Percentiles rank a stretch among this genome's conserved stretches.
These are phyloP conservation scores for Pichia sporocuriosa DNA, from an alignment of 805 yeast genomes.

Conservation along the genomic window DNA sequence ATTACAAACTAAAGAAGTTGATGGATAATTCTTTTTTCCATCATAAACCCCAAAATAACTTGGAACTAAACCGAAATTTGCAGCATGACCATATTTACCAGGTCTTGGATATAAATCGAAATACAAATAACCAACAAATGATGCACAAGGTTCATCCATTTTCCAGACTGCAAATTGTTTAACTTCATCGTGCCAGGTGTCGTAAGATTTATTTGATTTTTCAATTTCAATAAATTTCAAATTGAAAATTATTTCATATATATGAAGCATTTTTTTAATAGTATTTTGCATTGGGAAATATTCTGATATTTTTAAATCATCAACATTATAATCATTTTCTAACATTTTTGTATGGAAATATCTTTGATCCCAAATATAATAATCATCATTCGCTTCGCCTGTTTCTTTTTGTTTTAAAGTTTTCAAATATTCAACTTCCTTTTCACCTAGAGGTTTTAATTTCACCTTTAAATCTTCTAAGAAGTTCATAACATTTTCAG, in stretches of 20 bases:
- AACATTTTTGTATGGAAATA: conserved; percentile 60
- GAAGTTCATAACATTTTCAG: conserved; percentile 53
- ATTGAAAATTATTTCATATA: conserved; percentile 65
- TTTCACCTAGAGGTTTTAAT: conserved; percentile 50
- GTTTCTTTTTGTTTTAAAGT: conserved; percentile 43
- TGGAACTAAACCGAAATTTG: conserved; percentile 63
- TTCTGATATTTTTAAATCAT: conserved; percentile 63
- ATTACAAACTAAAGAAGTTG: conserved; percentile 76
- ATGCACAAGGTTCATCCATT: conserved; percentile 40
- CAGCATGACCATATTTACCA: conserved; percentile 87
- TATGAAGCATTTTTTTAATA: conserved; percentile 57
- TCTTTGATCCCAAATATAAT: conserved; percentile 68
- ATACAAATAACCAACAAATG: conserved; percentile 72
- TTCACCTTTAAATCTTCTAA: conserved; percentile 54
- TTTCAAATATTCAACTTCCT: conserved; percentile 44
- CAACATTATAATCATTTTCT: conserved; percentile 65
- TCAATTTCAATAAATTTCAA: conserved; percentile 54
- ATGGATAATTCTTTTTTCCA: conserved; percentile 53
- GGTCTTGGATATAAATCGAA: conserved; percentile 81
- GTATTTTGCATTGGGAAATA: conserved; percentile 72
- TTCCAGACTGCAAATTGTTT: conserved; percentile 68
- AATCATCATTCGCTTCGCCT: conserved; percentile 35
- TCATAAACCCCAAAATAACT: conserved; percentile 43
- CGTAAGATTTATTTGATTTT: conserved; percentile 28
- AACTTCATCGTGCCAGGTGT: conserved; percentile 77